phyloP scores from a whole-genome alignment of 2,329 filamentous ascomycete species.

The Trichoderma arundinaceum region DNA sequence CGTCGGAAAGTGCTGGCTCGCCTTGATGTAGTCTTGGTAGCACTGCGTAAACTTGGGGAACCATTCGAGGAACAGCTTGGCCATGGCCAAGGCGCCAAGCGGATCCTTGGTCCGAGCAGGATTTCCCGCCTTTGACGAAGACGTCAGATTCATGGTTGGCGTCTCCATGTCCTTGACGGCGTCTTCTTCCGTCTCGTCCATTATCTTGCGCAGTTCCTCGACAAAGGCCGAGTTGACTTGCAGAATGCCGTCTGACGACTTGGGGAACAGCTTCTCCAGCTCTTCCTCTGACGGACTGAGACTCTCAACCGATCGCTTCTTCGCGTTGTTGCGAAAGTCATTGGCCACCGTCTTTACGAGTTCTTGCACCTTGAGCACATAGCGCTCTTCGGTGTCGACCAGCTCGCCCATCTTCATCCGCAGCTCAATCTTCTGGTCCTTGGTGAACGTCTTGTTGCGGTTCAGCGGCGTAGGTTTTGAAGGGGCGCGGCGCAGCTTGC shows the following conservation, averaged over 20 bases:
- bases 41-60: constrained; percentile 90
- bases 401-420: constrained; percentile 89
- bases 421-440: constrained; percentile 81
- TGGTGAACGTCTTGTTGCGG: constrained; percentile 76
- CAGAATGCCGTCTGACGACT: constrained; percentile 78
- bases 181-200: constrained; percentile 83
- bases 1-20: constrained; percentile 85
- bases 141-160: constrained; percentile 49
- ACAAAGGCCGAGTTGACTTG: constrained; percentile 82
- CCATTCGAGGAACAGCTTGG: constrained; percentile 84
- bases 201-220: constrained; percentile 72
- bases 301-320: constrained; percentile 62
- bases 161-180: constrained; percentile 77
- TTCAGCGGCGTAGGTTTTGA: constrained; percentile 84
- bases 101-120: constrained; percentile 66
- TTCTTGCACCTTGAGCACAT: constrained; percentile 85
- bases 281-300: constrained; percentile 74
- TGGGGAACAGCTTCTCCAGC: constrained; percentile 78
- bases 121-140: constrained; percentile 50
- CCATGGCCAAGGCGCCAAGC: constrained; percentile 78
- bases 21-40: constrained; percentile 91
- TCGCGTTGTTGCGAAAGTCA: constrained; percentile 76
- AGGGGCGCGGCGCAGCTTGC: constrained; percentile 80
- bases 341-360: constrained; percentile 80
- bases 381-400: constrained; percentile 91